Base-by-base conservation (phyloP, 805 yeast genomes). In the Wickerhamomyces kurtzmanii region DNA sequence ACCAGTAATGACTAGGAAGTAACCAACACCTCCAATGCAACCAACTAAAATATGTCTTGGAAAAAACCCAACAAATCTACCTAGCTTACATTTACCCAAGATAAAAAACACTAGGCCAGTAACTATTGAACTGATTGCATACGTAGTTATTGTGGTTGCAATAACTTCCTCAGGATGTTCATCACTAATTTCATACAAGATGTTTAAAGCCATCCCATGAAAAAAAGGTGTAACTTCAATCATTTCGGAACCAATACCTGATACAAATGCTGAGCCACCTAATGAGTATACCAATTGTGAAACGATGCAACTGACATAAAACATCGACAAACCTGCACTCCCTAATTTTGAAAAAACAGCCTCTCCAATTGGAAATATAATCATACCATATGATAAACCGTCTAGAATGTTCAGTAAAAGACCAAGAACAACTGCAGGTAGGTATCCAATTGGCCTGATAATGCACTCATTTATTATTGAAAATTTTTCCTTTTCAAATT, bases 171-270 rank as follows among this genome's bases (percentile, higher is more conserved):
- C 68, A 21, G 60, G 54, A 15, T 58, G 51, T 3, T 57, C 59
- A 8, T 55, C 65, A 7, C 77, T 77, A 43, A 83, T 61, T 14
- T 65, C 60, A 3, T 54, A 48, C 50, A 77, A 60, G 27, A 91
- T 76, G 10, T 77, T 60, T 16, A 70, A 60, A 1, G 96, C 96
- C 94, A 91, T 87, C 3, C 93, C 68, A 47, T 91, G 98, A 62
- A 89, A 89, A 51, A 91, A 91, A 2, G 98, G 98, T 2, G 96
- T 94, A n/a, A 91, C 85, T 52, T 91, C 98, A 39, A 91, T 91
- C 98, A 91, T 91, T 56, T 91, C 97, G 4, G 95, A 82, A 2
- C 98, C 98, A 24, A 89, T 75, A n/a, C 94, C 95, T 3, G 86
- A 68, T 36, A 73, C 74, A 58, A 91, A 89, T 7, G 83, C 81